These are phyloP conservation scores for Pseudofabraea citricarpa DNA, from an alignment of 2,329 filamentous ascomycete species.

Conservation along the genomic window DNA sequence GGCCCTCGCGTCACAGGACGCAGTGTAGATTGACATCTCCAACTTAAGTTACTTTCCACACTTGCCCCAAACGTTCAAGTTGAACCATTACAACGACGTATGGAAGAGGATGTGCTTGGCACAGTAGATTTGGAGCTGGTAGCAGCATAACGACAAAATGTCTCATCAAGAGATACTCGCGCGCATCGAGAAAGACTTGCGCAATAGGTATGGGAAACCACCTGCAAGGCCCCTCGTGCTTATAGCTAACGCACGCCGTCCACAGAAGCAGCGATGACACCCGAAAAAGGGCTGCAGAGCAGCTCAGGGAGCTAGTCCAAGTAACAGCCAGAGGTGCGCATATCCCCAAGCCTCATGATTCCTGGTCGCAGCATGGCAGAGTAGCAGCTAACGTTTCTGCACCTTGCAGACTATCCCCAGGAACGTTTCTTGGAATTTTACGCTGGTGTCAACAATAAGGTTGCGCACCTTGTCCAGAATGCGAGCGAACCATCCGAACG, in stretches of 20 bases:
- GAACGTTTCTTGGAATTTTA: slow-evolving; percentile 75
- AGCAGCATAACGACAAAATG: slow-evolving; percentile 20
- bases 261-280: slow-evolving; percentile 25
- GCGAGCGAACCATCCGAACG: slow-evolving; percentile 83
- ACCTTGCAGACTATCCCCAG: slow-evolving; percentile 66
- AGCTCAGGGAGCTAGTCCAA: slow-evolving; percentile 28
- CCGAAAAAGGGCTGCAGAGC: slow-evolving; percentile 26
- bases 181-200: slow-evolving; percentile 26
- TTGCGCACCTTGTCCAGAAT: slow-evolving; percentile 73
- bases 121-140: slow-evolving; percentile 16
- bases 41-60: too few species aligned
- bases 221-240: too few species aligned
- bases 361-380: not conserved
- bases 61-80: too few species aligned
- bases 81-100: too few species aligned
- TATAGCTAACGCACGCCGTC: slow-evolving; percentile 1
- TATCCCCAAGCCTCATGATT: not conserved
- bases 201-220: slow-evolving; percentile 20
- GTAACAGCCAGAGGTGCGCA: slow-evolving; percentile 27
- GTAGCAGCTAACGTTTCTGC: too few species aligned
- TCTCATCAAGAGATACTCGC: slow-evolving; percentile 27
- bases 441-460: slow-evolving; percentile 59
- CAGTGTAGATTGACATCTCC: not conserved
- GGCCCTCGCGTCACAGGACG: not conserved
- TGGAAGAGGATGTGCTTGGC: slow-evolving; percentile 20